Conservation (phyloP, 495 filamentous ascomycete genomes). For the Aspergillus sparsus region DNA sequence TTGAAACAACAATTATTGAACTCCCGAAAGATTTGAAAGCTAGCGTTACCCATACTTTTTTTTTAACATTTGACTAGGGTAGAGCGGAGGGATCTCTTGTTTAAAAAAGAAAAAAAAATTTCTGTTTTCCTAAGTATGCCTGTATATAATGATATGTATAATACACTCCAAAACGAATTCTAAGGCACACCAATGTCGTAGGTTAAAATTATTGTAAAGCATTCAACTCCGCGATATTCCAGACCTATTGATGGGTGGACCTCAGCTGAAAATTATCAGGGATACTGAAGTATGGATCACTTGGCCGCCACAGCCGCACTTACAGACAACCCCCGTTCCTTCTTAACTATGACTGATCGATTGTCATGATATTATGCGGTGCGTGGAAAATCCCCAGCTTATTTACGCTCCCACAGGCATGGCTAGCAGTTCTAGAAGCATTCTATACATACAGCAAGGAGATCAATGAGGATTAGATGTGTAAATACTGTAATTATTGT, state of each 20-base stretch:
- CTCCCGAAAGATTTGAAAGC: no score
- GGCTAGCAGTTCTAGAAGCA: slow-evolving; percentile 14
- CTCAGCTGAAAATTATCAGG: neutral
- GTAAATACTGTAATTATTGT: no score
- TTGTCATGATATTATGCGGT: neutral
- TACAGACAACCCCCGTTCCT: slow-evolving; percentile 1
- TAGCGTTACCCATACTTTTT: no score
- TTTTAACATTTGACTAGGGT: no score
- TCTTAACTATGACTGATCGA: slow-evolving; percentile 6
- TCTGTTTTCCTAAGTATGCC: no score
- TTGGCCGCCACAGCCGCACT: slow-evolving; percentile 17
- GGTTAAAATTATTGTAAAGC: neutral
- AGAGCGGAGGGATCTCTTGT: no score
- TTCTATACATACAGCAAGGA: neutral
- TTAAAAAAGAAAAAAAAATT: no score
- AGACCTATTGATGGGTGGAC: neutral
- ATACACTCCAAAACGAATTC: no score
- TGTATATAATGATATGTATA: no score
- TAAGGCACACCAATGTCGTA: no score
- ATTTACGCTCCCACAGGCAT: neutral
- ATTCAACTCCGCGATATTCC: neutral
- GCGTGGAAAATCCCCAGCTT: neutral
- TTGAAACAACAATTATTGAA: no score
- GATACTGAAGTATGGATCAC: neutral
- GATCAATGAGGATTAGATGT: no score